phyloP scores from a whole-genome alignment of 148 eudicot species.

The Simmondsia chinensis region DNA sequence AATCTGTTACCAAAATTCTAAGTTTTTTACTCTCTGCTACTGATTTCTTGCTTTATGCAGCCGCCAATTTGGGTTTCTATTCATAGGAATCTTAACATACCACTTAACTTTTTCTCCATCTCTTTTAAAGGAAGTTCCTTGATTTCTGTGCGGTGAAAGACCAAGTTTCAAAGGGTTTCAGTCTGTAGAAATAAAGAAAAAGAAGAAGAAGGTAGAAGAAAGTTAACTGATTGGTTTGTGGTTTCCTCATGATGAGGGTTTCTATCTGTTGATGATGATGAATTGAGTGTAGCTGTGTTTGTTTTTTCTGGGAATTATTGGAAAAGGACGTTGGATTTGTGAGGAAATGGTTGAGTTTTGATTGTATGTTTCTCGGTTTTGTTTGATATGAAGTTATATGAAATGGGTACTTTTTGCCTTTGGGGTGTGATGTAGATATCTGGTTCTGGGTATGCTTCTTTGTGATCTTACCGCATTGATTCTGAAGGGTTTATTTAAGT shows the following conservation, averaged over 20 bases:
- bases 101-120: not conserved
- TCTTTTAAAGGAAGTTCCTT: not conserved
- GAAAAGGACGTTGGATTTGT: not conserved
- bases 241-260: constrained; percentile 10
- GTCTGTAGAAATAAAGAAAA: not conserved
- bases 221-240: not conserved
- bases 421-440: not conserved
- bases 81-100: not conserved
- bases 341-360: not conserved
- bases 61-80: constrained; percentile 10
- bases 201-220: not conserved
- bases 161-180: constrained; percentile 7
- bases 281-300: not conserved
- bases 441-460: not conserved
- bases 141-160: constrained; percentile 5
- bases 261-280: not conserved
- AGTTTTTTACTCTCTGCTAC: not conserved
- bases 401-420: constrained; percentile 3
- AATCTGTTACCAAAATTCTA: not conserved
- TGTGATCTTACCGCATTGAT: not conserved
- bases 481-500: not conserved
- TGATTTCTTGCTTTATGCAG: constrained; percentile 5
- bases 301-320: not conserved
- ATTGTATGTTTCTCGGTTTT: not conserved
- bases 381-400: not conserved